Evolutionary conservation across 2,329 filamentous ascomycete species (phyloP).

Genomic region (Elsinoe australis): DNA sequence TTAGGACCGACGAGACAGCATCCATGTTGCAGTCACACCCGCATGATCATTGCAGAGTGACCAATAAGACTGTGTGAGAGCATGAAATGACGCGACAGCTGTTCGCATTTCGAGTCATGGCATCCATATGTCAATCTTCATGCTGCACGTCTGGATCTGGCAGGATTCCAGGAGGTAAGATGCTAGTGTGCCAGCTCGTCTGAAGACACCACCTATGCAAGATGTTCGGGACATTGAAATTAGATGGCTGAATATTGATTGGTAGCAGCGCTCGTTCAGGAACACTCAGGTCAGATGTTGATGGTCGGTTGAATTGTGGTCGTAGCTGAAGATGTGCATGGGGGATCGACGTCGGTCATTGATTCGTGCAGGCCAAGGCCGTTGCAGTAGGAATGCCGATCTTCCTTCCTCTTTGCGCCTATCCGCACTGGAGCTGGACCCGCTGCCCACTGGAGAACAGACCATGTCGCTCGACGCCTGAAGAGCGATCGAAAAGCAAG

Average conservation of each 20-base stretch:
- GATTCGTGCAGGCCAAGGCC: conserved; percentile 13
- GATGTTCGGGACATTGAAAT: too few species aligned
- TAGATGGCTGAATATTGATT: too few species aligned
- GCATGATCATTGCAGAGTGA: background rate
- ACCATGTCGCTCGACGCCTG: background rate
- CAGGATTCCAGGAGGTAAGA: too few species aligned
- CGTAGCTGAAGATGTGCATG: conserved; percentile 9
- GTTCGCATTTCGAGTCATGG: conserved; percentile 1
- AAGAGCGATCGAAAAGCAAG: conserved; percentile 7
- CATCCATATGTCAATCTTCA: too few species aligned
- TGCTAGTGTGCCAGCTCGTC: too few species aligned
- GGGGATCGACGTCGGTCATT: conserved; percentile 4
- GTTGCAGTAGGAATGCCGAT: conserved; percentile 2
- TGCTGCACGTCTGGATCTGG: too few species aligned
- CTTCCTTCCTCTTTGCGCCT: too few species aligned
- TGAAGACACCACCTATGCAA: too few species aligned
- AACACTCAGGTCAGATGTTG: conserved; percentile 9
- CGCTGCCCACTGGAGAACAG: too few species aligned
- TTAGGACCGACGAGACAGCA: background rate
- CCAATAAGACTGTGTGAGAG: conserved; percentile 3
- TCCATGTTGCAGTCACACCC: conserved; percentile 9
- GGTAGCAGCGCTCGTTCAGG: too few species aligned
- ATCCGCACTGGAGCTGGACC: too few species aligned
- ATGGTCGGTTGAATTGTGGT: background rate
- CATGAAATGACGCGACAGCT: conserved; percentile 10